These are phyloP conservation scores for Gossypium davidsonii DNA, from an alignment of 441 rosid genomes.

Conservation along the genomic window DNA sequence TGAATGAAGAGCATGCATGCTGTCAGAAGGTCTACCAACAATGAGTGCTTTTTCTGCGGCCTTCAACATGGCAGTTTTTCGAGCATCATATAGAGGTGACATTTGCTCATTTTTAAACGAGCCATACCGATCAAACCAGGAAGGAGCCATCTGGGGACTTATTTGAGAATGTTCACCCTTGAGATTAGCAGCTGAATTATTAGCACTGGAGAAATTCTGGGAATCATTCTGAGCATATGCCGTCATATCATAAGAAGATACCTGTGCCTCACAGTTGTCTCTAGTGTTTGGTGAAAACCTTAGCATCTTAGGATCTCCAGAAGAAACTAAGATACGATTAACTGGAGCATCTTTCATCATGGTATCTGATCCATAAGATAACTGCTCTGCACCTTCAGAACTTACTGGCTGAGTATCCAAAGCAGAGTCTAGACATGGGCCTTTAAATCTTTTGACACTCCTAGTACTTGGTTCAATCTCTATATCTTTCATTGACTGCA, in stretches of 20 bases:
- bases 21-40: constrained; percentile 41
- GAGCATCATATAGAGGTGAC: constrained; percentile 37
- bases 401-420: constrained; percentile 27
- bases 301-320: constrained; percentile 37
- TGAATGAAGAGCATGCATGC: constrained; percentile 26
- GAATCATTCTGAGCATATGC: constrained; percentile 32
- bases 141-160: constrained; percentile 70
- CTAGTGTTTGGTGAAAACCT: constrained; percentile 29
- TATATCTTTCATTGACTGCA: constrained; percentile 42
- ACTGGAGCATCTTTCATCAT: constrained; percentile 23
- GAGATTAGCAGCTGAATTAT: constrained; percentile 25
- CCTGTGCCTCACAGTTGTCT: constrained; percentile 26
- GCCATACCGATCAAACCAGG: constrained; percentile 75
- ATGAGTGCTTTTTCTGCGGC: constrained; percentile 32
- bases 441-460: constrained; percentile 43
- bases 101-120: constrained; percentile 57
- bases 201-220: constrained; percentile 27
- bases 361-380: constrained; percentile 21
- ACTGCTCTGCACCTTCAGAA: constrained; percentile 24
- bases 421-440: constrained; percentile 24
- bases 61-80: constrained; percentile 29
- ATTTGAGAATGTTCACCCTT: constrained; percentile 44
- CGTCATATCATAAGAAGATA: constrained; percentile 29
- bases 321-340: constrained; percentile 17
- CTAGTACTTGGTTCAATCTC: constrained; percentile 40